These are phyloP conservation scores for Clonostachys rosea DNA, from an alignment of 2,329 filamentous ascomycete genomes.

Conservation along the genomic window DNA sequence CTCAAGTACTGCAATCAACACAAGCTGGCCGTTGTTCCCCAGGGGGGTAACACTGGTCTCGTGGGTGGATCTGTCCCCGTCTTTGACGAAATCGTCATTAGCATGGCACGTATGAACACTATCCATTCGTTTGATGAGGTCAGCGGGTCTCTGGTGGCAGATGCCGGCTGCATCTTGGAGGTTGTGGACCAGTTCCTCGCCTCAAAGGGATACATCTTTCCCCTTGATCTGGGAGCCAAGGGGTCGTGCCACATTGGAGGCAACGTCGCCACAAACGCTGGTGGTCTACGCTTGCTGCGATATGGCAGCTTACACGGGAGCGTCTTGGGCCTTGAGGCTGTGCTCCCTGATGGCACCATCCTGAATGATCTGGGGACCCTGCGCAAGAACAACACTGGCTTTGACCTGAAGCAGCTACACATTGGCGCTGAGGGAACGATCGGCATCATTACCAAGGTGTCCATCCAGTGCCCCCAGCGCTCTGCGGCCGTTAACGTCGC, in stretches of 20 bases:
- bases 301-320: conserved; percentile 95
- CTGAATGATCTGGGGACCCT: conserved; percentile 83
- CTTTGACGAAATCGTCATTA: conserved; percentile 97
- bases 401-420: conserved; percentile 95
- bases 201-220: conserved; percentile 83
- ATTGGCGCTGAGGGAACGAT: conserved; percentile 95
- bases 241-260: conserved; percentile 95
- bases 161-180: conserved; percentile 89
- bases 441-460: conserved; percentile 87
- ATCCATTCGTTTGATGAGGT: conserved; percentile 91
- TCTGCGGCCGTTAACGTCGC: conserved; percentile 90
- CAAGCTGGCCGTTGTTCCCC: conserved; percentile 87
- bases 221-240: conserved; percentile 94
- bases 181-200: conserved; percentile 81
- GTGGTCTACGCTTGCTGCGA: conserved; percentile 80
- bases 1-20: conserved; percentile 94
- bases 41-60: conserved; percentile 94
- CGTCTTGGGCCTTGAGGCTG: conserved; percentile 87
- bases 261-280: conserved; percentile 93
- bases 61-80: conserved; percentile 95
- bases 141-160: conserved; percentile 83
- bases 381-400: conserved; percentile 98
- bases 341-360: conserved; percentile 88
- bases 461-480: conserved; percentile 83
- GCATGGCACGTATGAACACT: conserved; percentile 82